Percentiles rank a stretch among this genome's conserved stretches.
Evolutionary conservation across 1,284 basidiomycete species (phyloP).

Genomic region (Singerocomus inundabilis): DNA sequence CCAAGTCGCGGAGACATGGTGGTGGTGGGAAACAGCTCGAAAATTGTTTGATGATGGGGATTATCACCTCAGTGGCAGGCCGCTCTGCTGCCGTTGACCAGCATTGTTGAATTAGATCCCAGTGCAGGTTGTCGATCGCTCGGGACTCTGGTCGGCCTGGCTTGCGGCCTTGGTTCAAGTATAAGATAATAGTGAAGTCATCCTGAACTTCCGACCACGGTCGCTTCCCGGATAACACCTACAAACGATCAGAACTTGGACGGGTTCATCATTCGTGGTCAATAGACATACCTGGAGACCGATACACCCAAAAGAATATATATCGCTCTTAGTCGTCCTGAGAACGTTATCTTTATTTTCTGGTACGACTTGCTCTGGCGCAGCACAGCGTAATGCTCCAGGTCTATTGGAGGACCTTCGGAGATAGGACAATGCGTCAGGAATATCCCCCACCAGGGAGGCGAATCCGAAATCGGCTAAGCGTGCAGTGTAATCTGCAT

Average conservation of each 20-base stretch:
- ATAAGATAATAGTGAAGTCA: not conserved
- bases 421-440: slow-evolving; percentile 15
- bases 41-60: not conserved
- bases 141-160: not conserved
- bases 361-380: slow-evolving; percentile 9
- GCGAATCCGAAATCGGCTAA: slow-evolving; percentile 15
- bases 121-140: slow-evolving; percentile 5
- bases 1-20: not conserved
- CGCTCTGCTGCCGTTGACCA: slow-evolving; percentile 8
- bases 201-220: slow-evolving; percentile 6
- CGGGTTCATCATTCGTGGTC: fast-evolving
- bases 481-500: slow-evolving; percentile 9
- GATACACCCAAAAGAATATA: slow-evolving; percentile 17
- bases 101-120: slow-evolving; percentile 13
- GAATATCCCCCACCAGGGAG: slow-evolving; percentile 9
- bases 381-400: slow-evolving; percentile 16
- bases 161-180: not conserved
- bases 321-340: slow-evolving; percentile 2
- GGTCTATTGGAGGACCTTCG: slow-evolving; percentile 6
- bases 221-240: slow-evolving; percentile 9
- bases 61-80: not conserved
- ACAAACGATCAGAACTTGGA: not conserved
- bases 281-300: slow-evolving; percentile 2
- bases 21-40: not conserved
- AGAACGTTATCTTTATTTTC: not conserved